phyloP scores from a whole-genome alignment of 2,329 filamentous ascomycete genomes.

The Pyricularia pennisetigena region DNA sequence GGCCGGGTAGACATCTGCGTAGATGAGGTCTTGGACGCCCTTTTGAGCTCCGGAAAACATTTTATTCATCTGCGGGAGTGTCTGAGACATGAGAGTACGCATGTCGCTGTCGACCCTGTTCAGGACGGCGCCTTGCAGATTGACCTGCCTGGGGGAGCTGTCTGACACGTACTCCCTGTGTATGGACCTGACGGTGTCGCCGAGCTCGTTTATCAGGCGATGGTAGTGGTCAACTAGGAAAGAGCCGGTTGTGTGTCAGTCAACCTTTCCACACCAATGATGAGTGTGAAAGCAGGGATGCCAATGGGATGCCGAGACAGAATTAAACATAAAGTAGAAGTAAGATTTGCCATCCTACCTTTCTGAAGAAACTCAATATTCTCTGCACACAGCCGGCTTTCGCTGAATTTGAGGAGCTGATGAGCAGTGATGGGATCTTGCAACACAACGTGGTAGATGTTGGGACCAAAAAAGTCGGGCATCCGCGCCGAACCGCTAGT shows the following conservation, averaged over 20 bases:
- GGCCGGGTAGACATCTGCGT: conserved; percentile 29
- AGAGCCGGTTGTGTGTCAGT: neutral
- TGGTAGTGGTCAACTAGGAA: conserved; percentile 28
- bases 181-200: conserved; percentile 22
- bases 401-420: conserved; percentile 29
- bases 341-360: too few relatives aligned
- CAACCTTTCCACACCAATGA: neutral
- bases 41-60: conserved; percentile 23
- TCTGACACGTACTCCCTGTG: conserved; percentile 18
- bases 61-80: conserved; percentile 21
- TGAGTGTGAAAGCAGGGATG: too few relatives aligned
- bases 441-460: conserved; percentile 29
- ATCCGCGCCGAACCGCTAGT: conserved; percentile 11
- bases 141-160: conserved; percentile 13
- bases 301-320: too few relatives aligned
- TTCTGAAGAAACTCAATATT: conserved; percentile 33
- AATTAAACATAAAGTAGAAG: too few relatives aligned
- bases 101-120: conserved; percentile 14
- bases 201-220: conserved; percentile 24
- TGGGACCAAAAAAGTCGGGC: conserved; percentile 29
- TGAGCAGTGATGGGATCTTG: conserved; percentile 31
- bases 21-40: conserved; percentile 24
- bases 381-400: conserved; percentile 27
- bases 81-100: conserved; percentile 16
- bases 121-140: conserved; percentile 17